Conservation (phyloP, 192 early-diverging fungal species). For the Phycomyces blakesleeanus region DNA sequence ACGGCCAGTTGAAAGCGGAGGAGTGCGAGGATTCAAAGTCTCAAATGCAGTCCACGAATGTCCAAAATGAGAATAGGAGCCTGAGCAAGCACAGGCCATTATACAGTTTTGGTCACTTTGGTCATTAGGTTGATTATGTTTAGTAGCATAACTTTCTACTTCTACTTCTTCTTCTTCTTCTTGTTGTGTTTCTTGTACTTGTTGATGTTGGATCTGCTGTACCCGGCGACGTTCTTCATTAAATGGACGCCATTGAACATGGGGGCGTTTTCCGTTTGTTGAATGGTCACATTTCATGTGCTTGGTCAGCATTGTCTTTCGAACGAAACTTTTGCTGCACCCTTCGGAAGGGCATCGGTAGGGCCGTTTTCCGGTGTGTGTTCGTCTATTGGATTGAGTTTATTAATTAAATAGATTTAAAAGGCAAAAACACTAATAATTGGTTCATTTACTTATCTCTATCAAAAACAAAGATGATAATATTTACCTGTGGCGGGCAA, state of each 20-base stretch:
- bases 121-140: neutral
- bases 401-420: neutral
- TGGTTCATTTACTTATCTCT: too few species aligned
- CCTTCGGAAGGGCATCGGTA: constrained; percentile 45
- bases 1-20: constrained; percentile 7
- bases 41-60: neutral
- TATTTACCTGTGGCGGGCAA: constrained; percentile 58
- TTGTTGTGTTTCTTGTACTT: constrained; percentile 8
- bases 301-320: constrained; percentile 1
- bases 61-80: neutral
- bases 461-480: too few species aligned
- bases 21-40: constrained; percentile 1
- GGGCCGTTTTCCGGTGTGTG: constrained; percentile 65
- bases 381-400: constrained; percentile 33
- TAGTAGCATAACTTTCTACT: too few species aligned
- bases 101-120: neutral
- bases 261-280: constrained; percentile 24
- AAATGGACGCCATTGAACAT: constrained; percentile 33
- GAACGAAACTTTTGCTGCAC: constrained; percentile 42
- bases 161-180: neutral
- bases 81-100: constrained; percentile 12
- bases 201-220: constrained; percentile 15
- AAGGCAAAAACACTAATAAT: too few species aligned
- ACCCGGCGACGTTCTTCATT: constrained; percentile 31
- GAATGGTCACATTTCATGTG: constrained; percentile 37